phyloP scores from a whole-genome alignment of 2,329 filamentous ascomycete species.

The Aspergillus texensis region DNA sequence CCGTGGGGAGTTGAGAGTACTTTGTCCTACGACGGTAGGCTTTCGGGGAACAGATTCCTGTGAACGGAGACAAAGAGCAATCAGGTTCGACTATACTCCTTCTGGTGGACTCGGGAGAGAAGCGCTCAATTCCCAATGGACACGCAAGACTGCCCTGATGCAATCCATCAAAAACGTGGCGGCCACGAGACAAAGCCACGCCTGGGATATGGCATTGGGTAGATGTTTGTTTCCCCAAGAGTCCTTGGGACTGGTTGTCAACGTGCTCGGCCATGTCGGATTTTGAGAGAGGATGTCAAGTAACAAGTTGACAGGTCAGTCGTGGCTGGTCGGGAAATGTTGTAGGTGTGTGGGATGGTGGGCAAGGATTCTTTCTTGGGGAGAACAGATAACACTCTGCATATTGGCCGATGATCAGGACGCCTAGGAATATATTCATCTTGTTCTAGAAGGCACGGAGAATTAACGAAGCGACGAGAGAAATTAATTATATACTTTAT shows the following conservation, averaged over 20 bases:
- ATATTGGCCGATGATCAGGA: background rate
- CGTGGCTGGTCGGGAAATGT: background rate
- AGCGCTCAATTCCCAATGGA: background rate
- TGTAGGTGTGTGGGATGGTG: background rate
- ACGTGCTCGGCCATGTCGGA: background rate
- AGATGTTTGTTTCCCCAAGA: background rate
- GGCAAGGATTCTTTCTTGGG: background rate
- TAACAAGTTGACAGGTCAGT: background rate
- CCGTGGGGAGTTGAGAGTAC: background rate
- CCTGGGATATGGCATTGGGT: conserved; percentile 8
- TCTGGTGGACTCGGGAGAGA: background rate
- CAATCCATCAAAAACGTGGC: conserved; percentile 34
- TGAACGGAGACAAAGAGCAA: background rate
- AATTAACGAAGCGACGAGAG: background rate
- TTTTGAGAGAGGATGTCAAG: too few relatives aligned
- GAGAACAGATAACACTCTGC: background rate
- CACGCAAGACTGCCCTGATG: conserved; percentile 2
- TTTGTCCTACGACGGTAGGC: background rate
- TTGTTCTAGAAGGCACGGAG: background rate
- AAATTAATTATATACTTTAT: background rate
- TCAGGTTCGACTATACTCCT: background rate
- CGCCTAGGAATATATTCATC: background rate
- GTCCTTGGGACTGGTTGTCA: conserved; percentile 1
- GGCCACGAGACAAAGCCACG: conserved; percentile 32
- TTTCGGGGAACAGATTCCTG: background rate